A percentile compares a stretch with the other conserved stretches of the same genome.
phyloP scores from a whole-genome alignment of 129 eudicot genomes.

The Chrysanthemum seticuspe region DNA sequence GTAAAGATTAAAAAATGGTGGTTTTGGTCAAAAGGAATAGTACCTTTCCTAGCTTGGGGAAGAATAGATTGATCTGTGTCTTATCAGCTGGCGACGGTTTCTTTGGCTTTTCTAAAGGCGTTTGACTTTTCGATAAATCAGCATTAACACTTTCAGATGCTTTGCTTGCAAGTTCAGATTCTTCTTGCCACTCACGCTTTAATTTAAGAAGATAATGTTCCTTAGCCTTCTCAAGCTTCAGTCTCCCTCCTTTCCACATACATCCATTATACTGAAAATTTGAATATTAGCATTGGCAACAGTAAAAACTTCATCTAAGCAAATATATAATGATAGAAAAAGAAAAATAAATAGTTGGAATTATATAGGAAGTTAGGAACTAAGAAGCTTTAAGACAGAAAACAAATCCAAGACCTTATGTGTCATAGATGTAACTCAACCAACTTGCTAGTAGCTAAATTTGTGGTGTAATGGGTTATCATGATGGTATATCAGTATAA shows the following conservation, averaged over 20 bases:
- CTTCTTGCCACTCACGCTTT: conserved; percentile 79
- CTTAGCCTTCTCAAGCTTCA: conserved; percentile 89
- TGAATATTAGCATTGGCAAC: no score
- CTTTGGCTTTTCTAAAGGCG: conserved; percentile 36
- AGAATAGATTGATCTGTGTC: conserved; percentile 54
- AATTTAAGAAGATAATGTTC: conserved; percentile 72
- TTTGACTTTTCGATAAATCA: conserved; percentile 36
- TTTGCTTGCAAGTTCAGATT: conserved; percentile 41
- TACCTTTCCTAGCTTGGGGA: conserved; percentile 89
- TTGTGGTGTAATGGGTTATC: no score
- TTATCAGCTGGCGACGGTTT: conserved; percentile 46
- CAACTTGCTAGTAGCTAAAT: no score
- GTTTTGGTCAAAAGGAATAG: not conserved
- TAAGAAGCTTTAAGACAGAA: no score
- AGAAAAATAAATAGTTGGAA: no score
- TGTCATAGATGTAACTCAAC: no score
- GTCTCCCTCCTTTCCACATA: conserved; percentile 92
- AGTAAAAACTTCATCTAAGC: no score
- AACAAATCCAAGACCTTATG: no score
- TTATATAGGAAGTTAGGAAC: no score
- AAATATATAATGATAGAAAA: no score
- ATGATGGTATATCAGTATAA: no score
- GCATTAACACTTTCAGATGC: conserved; percentile 22
- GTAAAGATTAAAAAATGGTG: not conserved
- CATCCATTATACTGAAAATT: conserved; percentile 86